phyloP scores from a whole-genome alignment of 345 rosid species.

The Cochlearia excelsa region DNA sequence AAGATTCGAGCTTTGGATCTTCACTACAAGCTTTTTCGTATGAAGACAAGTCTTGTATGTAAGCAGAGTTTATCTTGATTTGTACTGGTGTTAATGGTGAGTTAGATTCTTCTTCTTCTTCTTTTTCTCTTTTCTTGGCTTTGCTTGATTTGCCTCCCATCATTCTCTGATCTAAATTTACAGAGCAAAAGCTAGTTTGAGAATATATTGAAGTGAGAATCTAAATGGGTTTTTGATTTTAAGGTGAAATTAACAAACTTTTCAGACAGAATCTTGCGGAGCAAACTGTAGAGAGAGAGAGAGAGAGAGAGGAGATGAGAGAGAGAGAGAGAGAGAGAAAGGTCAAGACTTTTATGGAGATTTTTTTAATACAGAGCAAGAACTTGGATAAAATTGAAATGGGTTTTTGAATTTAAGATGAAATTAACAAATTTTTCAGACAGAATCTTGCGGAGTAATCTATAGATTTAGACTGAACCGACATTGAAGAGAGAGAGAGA shows the following conservation, averaged over 20 bases:
- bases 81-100: constrained; percentile 38
- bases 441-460: constrained; percentile 17
- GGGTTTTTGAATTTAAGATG: constrained; percentile 1
- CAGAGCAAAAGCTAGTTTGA: no score
- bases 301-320: not conserved
- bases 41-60: constrained; percentile 47
- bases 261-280: not conserved
- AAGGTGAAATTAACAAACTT: constrained; percentile 2
- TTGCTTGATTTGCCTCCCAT: constrained; percentile 54
- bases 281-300: constrained; percentile 2
- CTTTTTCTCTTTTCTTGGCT: not conserved
- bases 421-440: not conserved
- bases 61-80: constrained; percentile 38
- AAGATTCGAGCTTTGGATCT: constrained; percentile 67
- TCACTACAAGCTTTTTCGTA: constrained; percentile 70
- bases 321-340: no score
- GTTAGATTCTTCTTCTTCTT: constrained; percentile 1
- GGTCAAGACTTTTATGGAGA: no score
- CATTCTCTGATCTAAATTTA: constrained; percentile 18
- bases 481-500: no score
- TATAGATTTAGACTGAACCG: not conserved
- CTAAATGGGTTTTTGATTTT: constrained; percentile 8
- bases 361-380: no score
- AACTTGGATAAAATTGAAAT: not conserved
- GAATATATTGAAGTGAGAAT: not conserved